Percentiles rank a stretch among this genome's conserved stretches.
Conservation (phyloP, 208 protist species). For the Crithidia sp. region DNA sequence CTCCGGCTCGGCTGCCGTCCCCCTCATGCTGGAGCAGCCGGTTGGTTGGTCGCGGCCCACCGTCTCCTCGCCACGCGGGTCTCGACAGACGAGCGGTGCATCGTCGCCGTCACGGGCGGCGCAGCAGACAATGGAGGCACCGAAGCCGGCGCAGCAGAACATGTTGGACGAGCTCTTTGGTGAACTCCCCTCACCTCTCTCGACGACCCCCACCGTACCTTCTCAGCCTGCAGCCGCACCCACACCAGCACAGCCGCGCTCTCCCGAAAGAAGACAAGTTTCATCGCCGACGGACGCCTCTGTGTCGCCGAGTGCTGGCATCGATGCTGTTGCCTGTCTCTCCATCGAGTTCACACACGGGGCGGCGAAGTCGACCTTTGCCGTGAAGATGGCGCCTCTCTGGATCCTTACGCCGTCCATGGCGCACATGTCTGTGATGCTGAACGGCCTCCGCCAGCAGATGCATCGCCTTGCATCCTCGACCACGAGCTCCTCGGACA, state of each 20-base stretch:
- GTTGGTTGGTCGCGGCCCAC: slow-evolving; percentile 12
- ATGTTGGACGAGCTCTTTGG: slow-evolving; percentile 31
- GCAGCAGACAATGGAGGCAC: slow-evolving; percentile 6
- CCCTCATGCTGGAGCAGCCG: slow-evolving; percentile 30
- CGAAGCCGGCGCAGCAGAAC: slow-evolving; percentile 2
- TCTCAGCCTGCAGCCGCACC: not conserved
- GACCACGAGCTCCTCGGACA: too few species aligned
- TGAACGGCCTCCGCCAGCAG: slow-evolving; percentile 12
- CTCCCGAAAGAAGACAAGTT: not conserved
- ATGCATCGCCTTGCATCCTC: not conserved
- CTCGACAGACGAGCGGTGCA: not conserved
- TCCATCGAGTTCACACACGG: slow-evolving; percentile 1
- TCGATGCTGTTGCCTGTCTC: not conserved
- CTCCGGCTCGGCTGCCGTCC: not conserved
- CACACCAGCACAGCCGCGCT: not conserved
- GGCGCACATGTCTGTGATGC: slow-evolving; percentile 9
- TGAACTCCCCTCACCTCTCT: slow-evolving; percentile 2
- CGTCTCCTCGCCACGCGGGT: not conserved
- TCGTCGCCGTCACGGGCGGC: not conserved
- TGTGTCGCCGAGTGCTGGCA: too few species aligned
- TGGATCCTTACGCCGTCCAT: slow-evolving; percentile 34
- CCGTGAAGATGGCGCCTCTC: slow-evolving; percentile 7
- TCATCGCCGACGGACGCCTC: not conserved
- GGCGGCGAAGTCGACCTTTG: not conserved
- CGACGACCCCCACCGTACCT: not conserved